Percentiles rank a stretch among this genome's conserved stretches.
These are phyloP conservation scores for Azolla pinnata DNA, from an alignment of 75 land plant genomes.

Conservation along the genomic window DNA sequence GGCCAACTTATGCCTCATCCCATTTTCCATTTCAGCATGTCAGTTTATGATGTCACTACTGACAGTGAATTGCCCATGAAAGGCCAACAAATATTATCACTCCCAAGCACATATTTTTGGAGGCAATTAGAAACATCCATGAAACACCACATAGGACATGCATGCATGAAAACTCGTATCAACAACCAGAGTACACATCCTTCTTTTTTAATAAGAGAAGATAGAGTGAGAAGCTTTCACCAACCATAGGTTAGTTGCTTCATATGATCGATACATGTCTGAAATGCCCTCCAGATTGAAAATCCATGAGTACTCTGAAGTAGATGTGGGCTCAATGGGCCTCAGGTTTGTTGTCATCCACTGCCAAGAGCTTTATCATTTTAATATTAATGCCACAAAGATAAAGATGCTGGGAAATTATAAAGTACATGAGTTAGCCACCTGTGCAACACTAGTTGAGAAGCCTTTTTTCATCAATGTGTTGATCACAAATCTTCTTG, in stretches of 20 bases:
- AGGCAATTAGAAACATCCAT: too few species aligned
- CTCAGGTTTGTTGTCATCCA: constrained; percentile 93
- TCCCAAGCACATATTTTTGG: too few species aligned
- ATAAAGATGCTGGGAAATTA: neutral
- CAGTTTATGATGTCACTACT: too few species aligned
- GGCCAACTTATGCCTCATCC: too few species aligned
- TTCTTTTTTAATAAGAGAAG: neutral
- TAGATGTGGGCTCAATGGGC: constrained; percentile 12
- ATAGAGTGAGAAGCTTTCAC: neutral
- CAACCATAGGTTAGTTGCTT: constrained; percentile 86
- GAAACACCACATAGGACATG: too few species aligned
- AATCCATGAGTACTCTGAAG: constrained; percentile 55
- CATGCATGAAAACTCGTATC: too few species aligned
- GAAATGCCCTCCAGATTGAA: constrained; percentile 81
- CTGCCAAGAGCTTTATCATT: constrained; percentile 31
- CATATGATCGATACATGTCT: constrained; percentile 87
- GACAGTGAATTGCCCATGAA: too few species aligned
- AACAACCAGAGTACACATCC: too few species aligned
- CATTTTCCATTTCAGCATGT: too few species aligned
- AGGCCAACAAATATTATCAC: too few species aligned
- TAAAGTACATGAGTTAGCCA: constrained; percentile 5
- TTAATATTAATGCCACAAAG: neutral
- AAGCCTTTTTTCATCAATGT: constrained; percentile 63
- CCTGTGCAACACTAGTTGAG: constrained; percentile 83
- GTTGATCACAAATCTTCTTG: constrained; percentile 47